Evolutionary conservation across 2,329 filamentous ascomycete species (phyloP).

Genomic region (Cercospora sp.): DNA sequence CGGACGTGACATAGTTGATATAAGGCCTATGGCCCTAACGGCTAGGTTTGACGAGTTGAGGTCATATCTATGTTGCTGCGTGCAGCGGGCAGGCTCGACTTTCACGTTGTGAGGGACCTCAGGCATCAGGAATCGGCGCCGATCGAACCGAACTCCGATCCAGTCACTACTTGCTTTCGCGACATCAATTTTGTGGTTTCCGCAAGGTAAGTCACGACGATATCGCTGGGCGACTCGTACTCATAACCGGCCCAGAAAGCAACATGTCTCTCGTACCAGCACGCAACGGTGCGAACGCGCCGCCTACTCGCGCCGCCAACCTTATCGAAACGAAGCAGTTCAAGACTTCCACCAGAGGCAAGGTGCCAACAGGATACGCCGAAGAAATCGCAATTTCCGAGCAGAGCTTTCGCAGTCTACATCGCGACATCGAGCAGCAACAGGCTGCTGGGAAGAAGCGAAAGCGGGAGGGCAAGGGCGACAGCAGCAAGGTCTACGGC

Average conservation of each 20-base stretch:
- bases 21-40: neutral
- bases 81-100: neutral
- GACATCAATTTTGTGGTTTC: neutral
- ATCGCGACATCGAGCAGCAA: conserved; percentile 69
- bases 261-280: conserved; percentile 38
- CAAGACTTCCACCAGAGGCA: conserved; percentile 44
- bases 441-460: conserved; percentile 63
- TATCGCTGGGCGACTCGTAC: conserved; percentile 12
- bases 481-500: conserved; percentile 80
- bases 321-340: conserved; percentile 31
- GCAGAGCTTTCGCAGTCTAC: conserved; percentile 82
- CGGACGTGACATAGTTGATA: neutral
- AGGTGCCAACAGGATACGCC: conserved; percentile 72
- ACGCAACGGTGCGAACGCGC: conserved; percentile 39
- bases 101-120: neutral
- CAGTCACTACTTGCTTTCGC: neutral
- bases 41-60: neutral
- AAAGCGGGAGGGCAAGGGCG: conserved; percentile 82
- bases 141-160: neutral
- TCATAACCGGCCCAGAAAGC: conserved; percentile 12
- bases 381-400: conserved; percentile 89
- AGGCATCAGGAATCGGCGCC: neutral
- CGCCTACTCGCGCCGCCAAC: conserved; percentile 33
- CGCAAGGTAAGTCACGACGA: conserved; percentile 23
- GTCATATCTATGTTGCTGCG: neutral